Conservation (phyloP, 768 basidiomycete species). For the Hirschioporus abietinus region DNA sequence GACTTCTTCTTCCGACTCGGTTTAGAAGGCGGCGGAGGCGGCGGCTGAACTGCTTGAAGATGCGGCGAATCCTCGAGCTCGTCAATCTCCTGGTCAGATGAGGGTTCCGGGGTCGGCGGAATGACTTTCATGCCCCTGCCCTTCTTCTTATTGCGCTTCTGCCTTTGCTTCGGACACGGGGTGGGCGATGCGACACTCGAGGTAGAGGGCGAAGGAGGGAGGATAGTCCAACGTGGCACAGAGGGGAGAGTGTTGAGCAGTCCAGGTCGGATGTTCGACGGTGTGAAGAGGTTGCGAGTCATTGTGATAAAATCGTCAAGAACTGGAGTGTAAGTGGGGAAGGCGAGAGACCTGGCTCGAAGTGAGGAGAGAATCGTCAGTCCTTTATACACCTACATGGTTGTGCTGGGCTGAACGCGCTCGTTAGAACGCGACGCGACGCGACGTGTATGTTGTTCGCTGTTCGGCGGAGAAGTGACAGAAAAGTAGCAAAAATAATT, state of each 20-base stretch:
- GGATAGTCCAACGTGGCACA: not conserved
- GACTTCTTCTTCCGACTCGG: not conserved
- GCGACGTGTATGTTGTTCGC: not conserved
- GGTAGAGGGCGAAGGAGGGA: not conserved
- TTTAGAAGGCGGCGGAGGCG: not conserved
- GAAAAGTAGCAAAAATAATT: slow-evolving; percentile 62
- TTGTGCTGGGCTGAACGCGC: not conserved
- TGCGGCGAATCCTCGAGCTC: not conserved
- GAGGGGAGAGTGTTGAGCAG: not conserved
- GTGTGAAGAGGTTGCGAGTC: not conserved
- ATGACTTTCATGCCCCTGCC: not conserved
- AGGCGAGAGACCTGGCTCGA: not conserved
- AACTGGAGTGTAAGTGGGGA: too few relatives aligned
- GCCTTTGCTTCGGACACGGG: not conserved
- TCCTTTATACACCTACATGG: not conserved
- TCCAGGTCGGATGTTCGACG: not conserved
- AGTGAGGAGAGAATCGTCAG: not conserved
- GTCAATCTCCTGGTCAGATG: not conserved
- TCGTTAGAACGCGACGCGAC: not conserved
- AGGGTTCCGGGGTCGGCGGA: not conserved
- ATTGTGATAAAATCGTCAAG: not conserved
- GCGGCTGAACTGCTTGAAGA: too few relatives aligned
- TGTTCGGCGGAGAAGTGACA: not conserved
- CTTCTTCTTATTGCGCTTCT: not conserved
- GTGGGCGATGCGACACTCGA: not conserved